Evolutionary conservation across 208 protist genomes (phyloP).

Genomic region (Phytomonas sp.): DNA sequence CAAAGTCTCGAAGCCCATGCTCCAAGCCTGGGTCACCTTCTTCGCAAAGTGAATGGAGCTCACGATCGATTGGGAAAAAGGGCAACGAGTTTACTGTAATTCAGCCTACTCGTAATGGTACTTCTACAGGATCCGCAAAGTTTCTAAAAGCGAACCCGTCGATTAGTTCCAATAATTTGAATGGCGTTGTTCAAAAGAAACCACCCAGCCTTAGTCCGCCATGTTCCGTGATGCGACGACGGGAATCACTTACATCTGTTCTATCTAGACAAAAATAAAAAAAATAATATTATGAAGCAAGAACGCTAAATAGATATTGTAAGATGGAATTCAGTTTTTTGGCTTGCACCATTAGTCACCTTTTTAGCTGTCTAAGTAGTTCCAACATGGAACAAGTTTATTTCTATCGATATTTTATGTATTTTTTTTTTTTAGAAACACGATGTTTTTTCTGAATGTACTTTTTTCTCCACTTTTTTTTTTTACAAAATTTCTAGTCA

Average conservation of each 20-base stretch:
- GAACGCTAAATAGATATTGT: constrained; percentile 5
- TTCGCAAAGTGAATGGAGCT: not conserved
- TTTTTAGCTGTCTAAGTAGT: not conserved
- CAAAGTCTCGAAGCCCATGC: not conserved
- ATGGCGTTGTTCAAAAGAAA: not conserved
- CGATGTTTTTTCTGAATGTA: not conserved
- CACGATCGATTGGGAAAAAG: not conserved
- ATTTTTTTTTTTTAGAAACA: not conserved
- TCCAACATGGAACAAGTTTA: not conserved
- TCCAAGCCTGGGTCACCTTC: not conserved
- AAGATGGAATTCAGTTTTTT: constrained; percentile 5
- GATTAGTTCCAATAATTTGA: not conserved
- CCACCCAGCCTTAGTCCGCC: not conserved
- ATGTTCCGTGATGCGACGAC: not conserved
- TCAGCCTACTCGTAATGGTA: not conserved
- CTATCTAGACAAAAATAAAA: constrained; percentile 8
- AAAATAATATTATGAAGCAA: constrained; percentile 10
- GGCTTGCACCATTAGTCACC: not conserved
- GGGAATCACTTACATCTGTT: not conserved
- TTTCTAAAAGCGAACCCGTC: not conserved
- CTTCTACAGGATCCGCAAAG: not conserved
- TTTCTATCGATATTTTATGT: not conserved
- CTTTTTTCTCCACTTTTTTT: not conserved
- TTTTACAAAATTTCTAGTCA: not conserved
- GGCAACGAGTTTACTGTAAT: not conserved